Base-by-base conservation (phyloP, 768 basidiomycete genomes). In the Amanita fuliginea region DNA sequence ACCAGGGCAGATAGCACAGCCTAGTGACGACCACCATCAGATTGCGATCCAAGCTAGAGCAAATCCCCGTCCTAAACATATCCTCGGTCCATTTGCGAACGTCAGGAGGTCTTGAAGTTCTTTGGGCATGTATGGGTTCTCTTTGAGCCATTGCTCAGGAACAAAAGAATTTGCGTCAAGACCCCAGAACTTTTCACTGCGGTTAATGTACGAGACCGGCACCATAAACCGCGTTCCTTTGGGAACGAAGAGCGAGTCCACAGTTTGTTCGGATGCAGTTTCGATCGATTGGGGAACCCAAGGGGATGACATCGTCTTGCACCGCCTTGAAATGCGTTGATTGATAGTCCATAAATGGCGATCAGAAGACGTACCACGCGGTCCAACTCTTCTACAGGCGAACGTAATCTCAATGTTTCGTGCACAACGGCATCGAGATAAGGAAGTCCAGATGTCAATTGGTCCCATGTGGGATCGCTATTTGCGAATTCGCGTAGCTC, bases 51-150 rank as follows among this genome's bases (percentile, higher is more conserved):
- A 6, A 26, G 28, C 28, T 28, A 28, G 7, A 9, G 28, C 28
- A 28, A 28, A 28, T 28, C 28, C 28, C 28, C 8, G 67, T 14
- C 74, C 74, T 14, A 74, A 60, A 51, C 74, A 76, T 14, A 60
- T 64, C 33, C 72, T 60, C 3, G 66, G 64, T 1, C 74, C 76
- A 39, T 76, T 73, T 0, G 66, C 58, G 55, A 74, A 77, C 3
- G 69, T 68, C 47, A 72, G 59, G 1, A 74, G 48, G 30, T 75
- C 71, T n/a, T 64, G 64, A 37, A 70, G 54, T 26, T 63, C 63
- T 24, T 65, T 58, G 6, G 66, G 67, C 2, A 49, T 42, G 18
- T 24, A 55, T 52, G 44, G 52, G 52, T 11, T 59, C 2, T 28
- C 28, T 4, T 28, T 8, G 7, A 28, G 28, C 28, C 28, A 28